These are phyloP conservation scores for Pezicula carpinea DNA, from an alignment of 2,329 filamentous ascomycete species.

Conservation along the genomic window DNA sequence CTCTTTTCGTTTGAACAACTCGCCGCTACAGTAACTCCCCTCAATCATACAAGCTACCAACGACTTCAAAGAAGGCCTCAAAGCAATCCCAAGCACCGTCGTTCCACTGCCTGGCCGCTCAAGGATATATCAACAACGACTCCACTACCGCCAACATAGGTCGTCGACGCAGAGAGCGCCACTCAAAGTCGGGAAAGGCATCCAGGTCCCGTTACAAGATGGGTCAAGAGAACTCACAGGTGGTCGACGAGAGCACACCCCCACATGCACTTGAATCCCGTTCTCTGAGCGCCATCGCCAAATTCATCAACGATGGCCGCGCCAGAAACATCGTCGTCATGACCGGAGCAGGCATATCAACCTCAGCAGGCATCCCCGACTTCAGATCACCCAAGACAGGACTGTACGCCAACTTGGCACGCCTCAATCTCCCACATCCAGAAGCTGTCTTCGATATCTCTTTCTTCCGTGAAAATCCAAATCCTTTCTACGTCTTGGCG, in stretches of 20 bases:
- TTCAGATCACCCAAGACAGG: constrained; percentile 92
- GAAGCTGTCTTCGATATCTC: constrained; percentile 92
- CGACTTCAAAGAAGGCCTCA: not conserved
- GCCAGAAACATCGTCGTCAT: constrained; percentile 76
- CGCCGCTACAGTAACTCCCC: not conserved
- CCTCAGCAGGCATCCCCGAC: constrained; percentile 76
- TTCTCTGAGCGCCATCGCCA: constrained; percentile 70
- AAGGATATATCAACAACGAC: too few species aligned
- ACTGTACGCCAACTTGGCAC: constrained; percentile 85
- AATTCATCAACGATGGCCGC: constrained; percentile 68
- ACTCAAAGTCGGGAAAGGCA: constrained; percentile 27
- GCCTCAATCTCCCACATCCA: constrained; percentile 79
- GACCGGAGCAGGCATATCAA: constrained; percentile 87
- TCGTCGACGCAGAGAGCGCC: constrained; percentile 39
- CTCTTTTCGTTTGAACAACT: not conserved
- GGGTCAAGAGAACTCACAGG: constrained; percentile 78
- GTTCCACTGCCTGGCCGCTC: too few species aligned
- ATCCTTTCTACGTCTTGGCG: constrained; percentile 88
- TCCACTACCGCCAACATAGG: constrained; percentile 38
- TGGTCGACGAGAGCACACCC: constrained; percentile 57
- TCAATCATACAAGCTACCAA: not conserved
- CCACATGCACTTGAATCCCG: constrained; percentile 64
- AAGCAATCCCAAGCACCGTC: too few species aligned
- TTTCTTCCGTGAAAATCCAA: constrained; percentile 80
- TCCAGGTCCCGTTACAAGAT: constrained; percentile 48